phyloP scores from a whole-genome alignment of 176 grass and related monocot species.

The Lolium rigidum region DNA sequence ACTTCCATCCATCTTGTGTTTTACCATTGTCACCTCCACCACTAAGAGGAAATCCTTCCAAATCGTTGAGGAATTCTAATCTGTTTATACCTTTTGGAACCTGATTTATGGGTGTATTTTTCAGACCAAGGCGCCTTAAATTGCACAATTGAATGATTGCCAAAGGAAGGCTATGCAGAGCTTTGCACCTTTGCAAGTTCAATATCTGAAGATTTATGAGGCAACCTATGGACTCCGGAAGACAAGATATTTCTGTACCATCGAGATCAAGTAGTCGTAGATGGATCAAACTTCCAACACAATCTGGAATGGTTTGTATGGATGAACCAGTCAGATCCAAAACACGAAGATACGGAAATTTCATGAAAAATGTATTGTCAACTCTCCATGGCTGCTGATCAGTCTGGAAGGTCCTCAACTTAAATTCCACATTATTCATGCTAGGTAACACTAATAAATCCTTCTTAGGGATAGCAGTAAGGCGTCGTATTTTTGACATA shows the following conservation, averaged over 20 bases:
- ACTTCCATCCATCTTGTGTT: neutral
- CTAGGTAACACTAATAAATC: neutral
- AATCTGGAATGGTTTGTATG: neutral
- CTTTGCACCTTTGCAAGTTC: no score
- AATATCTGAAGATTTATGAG: neutral
- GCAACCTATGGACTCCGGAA: neutral
- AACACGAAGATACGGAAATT: no score
- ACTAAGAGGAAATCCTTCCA: neutral
- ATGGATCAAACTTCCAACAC: neutral
- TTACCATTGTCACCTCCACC: neutral
- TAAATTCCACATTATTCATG: neutral
- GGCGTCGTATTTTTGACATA: neutral
- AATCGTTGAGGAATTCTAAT: neutral
- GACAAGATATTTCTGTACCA: neutral
- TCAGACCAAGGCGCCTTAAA: neutral
- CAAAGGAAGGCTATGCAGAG: neutral
- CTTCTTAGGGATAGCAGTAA: neutral
- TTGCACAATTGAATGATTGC: neutral
- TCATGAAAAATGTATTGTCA: slow-evolving; percentile 7
- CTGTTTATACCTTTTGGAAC: neutral
- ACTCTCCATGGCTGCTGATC: neutral
- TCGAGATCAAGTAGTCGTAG: neutral
- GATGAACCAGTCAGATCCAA: neutral
- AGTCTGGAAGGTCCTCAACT: neutral
- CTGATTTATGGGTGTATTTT: neutral